Base-by-base conservation (phyloP, 148 eudicot species). In the Vaccinium macrocarpon region DNA sequence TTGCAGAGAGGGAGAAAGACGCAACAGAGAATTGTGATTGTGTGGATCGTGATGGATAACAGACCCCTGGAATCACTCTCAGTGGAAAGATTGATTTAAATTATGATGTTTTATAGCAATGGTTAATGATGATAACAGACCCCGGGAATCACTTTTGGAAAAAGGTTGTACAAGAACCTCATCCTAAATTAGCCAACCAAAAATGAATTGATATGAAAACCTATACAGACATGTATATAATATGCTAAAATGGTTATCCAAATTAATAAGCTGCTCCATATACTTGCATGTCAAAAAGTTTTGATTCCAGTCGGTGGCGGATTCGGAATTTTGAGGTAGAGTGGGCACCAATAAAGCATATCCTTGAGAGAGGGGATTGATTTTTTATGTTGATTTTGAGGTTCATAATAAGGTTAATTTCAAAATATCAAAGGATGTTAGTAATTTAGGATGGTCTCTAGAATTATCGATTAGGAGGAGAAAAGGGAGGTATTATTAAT, bases 101-200 rank as follows among this genome's bases (percentile, higher is more conserved):
- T 61, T 64, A 32, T 8, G 1, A 9, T 12, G 83, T 8, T 61
- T 8, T 61, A n/a, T 21, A 21, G 6, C 46, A 42, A 61, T n/a
- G n/a, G 27, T 61, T n/a, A 61, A 70, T 70, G 46, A 32, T 48
- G 29, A 7, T 11, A 35, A 35, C 38, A 35, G 2, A 35, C 38
- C 38, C 38, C 38, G 5, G 83, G 75, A 64, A 15, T 21, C 74
- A 48, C 56, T 81, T 64, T 61, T 46, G 21, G 50, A 18, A 55
- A 66, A 81, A 81, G 25, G 15, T 48, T 62, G 19, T 12, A 42
- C 57, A 80, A 59, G 12, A 80, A 59, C 82, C 82, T 61, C 35
- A 59, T 21, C 72, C 52, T 42, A 38, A 57, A 80, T 57, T 56
- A 25, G 38, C 27, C 70, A 79, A 56, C 25, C 42, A 27, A 8